phyloP scores from a whole-genome alignment of 2,329 filamentous ascomycete genomes.

The Gliomastix tumulicola region DNA sequence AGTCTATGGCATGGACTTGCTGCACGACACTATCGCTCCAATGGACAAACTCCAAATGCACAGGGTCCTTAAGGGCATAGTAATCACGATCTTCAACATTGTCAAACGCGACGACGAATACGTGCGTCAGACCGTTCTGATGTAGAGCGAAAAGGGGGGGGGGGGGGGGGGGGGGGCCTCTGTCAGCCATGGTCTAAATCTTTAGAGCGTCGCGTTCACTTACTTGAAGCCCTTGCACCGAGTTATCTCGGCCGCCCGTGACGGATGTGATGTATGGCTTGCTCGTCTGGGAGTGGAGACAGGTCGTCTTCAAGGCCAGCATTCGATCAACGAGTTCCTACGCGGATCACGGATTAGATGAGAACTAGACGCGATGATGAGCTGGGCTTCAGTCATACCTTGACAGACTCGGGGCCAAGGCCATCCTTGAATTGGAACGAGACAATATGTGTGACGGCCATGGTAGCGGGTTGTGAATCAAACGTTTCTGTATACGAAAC shows the following conservation, averaged over 20 bases:
- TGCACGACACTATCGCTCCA: not conserved
- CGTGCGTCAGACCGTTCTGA: constrained; percentile 59
- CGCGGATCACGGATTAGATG: too few relatives aligned
- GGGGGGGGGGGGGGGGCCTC: not conserved
- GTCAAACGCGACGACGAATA: constrained; percentile 48
- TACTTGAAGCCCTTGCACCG: constrained; percentile 51
- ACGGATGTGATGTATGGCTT: constrained; percentile 49
- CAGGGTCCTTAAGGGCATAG: constrained; percentile 3
- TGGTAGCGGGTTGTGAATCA: too few relatives aligned
- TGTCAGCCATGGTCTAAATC: not conserved
- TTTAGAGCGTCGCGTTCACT: not conserved
- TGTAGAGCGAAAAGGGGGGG: too few relatives aligned
- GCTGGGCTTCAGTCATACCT: too few relatives aligned
- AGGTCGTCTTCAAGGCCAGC: constrained; percentile 3
- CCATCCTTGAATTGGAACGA: not conserved
- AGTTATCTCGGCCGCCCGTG: constrained; percentile 52
- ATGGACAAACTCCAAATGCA: not conserved
- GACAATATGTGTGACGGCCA: not conserved
- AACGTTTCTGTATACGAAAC: too few relatives aligned
- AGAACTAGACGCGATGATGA: too few relatives aligned
- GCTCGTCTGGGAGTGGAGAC: not conserved
- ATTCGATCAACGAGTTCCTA: constrained; percentile 9
- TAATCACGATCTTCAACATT: constrained; percentile 3
- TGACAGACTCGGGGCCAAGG: not conserved
- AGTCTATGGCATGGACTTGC: not conserved